Percentiles rank a stretch among this genome's conserved stretches.
Conservation (phyloP, 2,329 filamentous ascomycete species). For the Nothopassalora personata region DNA sequence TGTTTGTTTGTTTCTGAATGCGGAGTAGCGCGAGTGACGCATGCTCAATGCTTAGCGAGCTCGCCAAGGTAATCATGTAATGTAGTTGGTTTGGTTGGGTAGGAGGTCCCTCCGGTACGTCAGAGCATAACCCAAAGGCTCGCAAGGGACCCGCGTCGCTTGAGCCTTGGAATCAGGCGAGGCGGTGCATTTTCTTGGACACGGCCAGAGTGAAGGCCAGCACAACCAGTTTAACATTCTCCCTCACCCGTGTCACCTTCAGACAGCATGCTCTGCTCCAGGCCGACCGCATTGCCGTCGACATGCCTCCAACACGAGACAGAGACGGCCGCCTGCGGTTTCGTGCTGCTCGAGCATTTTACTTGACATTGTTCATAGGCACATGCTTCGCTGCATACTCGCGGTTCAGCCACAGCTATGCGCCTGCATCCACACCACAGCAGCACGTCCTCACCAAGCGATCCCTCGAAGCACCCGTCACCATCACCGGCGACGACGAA, state of each 20-base stretch:
- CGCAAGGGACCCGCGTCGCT: too few relatives aligned
- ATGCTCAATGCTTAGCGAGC: not conserved
- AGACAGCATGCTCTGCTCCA: conserved; percentile 1
- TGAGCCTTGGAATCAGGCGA: not conserved
- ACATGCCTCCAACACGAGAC: not conserved
- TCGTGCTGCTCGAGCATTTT: conserved; percentile 45
- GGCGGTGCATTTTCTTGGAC: not conserved
- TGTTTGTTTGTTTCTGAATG: not conserved
- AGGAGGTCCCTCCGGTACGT: not conserved
- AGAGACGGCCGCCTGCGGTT: conserved; percentile 19
- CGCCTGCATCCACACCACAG: not conserved
- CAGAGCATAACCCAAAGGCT: not conserved
- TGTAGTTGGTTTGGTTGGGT: too few relatives aligned
- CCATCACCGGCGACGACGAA: conserved; percentile 39
- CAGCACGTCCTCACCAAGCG: conserved; percentile 4
- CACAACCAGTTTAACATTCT: too few relatives aligned
- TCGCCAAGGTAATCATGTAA: not conserved
- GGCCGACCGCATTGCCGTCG: not conserved
- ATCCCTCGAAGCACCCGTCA: conserved; percentile 9
- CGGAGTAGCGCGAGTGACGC: not conserved
- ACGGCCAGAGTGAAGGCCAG: not conserved
- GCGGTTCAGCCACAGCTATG: conserved; percentile 11
- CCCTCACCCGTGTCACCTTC: too few relatives aligned
- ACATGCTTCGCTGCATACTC: conserved; percentile 23
- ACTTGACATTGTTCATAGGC: conserved; percentile 38